phyloP scores from a whole-genome alignment of 192 early-diverging fungal species.

The Backusella liffmaniae region DNA sequence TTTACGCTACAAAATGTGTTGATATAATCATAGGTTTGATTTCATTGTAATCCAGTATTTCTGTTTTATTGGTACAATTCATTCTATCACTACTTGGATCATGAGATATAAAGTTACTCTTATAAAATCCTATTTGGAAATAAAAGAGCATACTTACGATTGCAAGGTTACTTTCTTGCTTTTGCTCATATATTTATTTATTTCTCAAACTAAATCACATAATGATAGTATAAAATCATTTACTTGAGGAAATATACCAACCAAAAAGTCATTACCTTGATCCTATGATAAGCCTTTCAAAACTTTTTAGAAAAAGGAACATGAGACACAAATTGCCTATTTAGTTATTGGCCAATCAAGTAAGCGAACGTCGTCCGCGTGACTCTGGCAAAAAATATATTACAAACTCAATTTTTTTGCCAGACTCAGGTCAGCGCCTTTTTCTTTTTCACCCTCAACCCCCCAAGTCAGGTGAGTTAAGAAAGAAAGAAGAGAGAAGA shows the following conservation, averaged over 20 bases:
- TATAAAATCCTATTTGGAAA: not conserved
- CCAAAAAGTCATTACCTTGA: no score
- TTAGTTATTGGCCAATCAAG: not conserved
- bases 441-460: slow-evolving; percentile 5
- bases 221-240: not conserved
- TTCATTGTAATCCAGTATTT: not conserved
- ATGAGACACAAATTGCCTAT: not conserved
- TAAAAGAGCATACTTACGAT: not conserved
- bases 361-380: not conserved
- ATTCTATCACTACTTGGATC: not conserved
- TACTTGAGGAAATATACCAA: no score
- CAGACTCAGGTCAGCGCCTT: slow-evolving; percentile 4
- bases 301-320: not conserved
- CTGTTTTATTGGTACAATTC: not conserved
- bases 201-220: not conserved
- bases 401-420: not conserved
- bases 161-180: not conserved
- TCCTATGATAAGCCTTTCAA: no score
- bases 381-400: not conserved
- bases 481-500: slow-evolving; percentile 4
- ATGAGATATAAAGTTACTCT: not conserved
- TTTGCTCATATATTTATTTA: no score
- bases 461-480: slow-evolving; percentile 7
- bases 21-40: not conserved
- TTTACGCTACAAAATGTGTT: not conserved